Evolutionary conservation across 2,329 filamentous ascomycete genomes (phyloP).

Genomic region (Mariannaea sp.): DNA sequence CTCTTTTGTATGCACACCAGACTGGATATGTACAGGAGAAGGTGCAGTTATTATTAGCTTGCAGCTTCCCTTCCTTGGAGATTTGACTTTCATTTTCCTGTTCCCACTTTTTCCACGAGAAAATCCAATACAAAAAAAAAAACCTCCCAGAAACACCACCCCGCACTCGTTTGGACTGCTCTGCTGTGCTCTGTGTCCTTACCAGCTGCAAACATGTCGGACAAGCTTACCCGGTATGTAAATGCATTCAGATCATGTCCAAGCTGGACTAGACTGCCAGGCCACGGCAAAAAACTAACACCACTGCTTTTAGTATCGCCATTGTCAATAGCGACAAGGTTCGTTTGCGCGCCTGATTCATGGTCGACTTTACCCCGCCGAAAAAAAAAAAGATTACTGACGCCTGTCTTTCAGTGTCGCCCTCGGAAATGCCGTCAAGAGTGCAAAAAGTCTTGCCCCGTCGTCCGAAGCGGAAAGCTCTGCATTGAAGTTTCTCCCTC

Average conservation of each 20-base stretch:
- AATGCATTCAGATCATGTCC: background rate
- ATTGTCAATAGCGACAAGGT: conserved; percentile 99
- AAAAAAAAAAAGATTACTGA: conserved; percentile 34
- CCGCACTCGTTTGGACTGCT: conserved; percentile 12
- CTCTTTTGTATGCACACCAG: background rate
- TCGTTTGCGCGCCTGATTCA: conserved; percentile 25
- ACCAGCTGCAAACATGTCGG: conserved; percentile 68
- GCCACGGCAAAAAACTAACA: conserved; percentile 32
- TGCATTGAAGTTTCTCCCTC: conserved; percentile 91
- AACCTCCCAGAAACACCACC: conserved; percentile 30
- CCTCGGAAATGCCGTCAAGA: conserved; percentile 90
- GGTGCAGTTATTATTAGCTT: too few relatives aligned
- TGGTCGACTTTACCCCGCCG: conserved; percentile 34
- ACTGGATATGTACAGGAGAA: background rate
- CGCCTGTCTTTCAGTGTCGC: conserved; percentile 44
- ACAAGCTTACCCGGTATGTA: conserved; percentile 90
- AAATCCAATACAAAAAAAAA: conserved; percentile 25
- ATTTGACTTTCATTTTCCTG: conserved; percentile 5
- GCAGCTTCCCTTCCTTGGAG: conserved; percentile 17
- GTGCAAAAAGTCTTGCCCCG: conserved; percentile 98
- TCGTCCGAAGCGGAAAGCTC: conserved; percentile 95
- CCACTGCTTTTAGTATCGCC: conserved; percentile 73
- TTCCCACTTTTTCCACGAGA: conserved; percentile 25
- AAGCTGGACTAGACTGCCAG: background rate
- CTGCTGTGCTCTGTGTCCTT: conserved; percentile 23